Percentiles rank a stretch among this genome's conserved stretches.
Evolutionary conservation across 495 filamentous ascomycete genomes (phyloP).

Genomic region (Xylona heveae): DNA sequence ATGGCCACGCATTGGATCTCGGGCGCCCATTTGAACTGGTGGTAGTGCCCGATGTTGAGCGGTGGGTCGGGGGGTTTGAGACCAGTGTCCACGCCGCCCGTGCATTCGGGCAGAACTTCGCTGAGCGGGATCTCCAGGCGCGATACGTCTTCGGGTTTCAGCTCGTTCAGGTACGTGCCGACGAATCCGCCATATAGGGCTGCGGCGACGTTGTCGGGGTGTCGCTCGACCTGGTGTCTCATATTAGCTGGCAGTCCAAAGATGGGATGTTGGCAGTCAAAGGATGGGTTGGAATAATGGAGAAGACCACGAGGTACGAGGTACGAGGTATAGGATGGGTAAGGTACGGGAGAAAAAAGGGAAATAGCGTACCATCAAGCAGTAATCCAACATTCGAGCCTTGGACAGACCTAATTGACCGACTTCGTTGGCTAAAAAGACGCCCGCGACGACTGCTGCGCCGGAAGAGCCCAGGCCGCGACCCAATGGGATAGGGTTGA

Average conservation of each 20-base stretch:
- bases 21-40: constrained; percentile 73
- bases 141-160: constrained; percentile 64
- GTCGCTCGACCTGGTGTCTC: constrained; percentile 37
- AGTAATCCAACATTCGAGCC: constrained; percentile 78
- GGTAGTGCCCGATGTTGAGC: constrained; percentile 73
- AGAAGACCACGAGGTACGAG: constrained; percentile 1
- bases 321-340: neutral
- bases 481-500: constrained; percentile 80
- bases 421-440: constrained; percentile 75
- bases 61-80: constrained; percentile 71
- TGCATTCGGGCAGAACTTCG: constrained; percentile 72
- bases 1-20: constrained; percentile 92
- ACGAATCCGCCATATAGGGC: constrained; percentile 94
- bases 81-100: constrained; percentile 75
- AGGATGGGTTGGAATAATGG: neutral
- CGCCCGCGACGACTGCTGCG: constrained; percentile 85
- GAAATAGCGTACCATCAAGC: constrained; percentile 62
- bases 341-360: no score
- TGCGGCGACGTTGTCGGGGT: constrained; percentile 93
- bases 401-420: constrained; percentile 59
- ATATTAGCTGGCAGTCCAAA: constrained; percentile 7
- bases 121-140: constrained; percentile 86
- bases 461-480: constrained; percentile 82
- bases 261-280: no score
- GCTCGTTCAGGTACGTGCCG: constrained; percentile 80